These are phyloP conservation scores for Bremia lactucae DNA, from an alignment of 352 stramenopile genomes.

Conservation along the genomic window DNA sequence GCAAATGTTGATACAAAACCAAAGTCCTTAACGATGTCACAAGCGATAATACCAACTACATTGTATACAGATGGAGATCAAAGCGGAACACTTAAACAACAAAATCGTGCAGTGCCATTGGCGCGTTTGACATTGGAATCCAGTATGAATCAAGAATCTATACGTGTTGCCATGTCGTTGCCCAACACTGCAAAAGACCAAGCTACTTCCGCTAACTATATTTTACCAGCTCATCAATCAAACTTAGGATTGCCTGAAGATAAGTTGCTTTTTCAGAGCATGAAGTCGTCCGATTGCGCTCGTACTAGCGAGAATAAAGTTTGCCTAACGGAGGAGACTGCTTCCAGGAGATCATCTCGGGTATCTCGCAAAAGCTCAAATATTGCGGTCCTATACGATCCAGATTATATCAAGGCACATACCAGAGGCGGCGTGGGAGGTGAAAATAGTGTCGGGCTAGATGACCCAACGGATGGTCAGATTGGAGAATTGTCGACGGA, in stretches of 20 bases:
- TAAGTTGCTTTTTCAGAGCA: slow-evolving; percentile 15
- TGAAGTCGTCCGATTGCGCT: slow-evolving; percentile 7
- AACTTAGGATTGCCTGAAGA: slow-evolving; percentile 3
- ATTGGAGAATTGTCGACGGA: slow-evolving; percentile 63
- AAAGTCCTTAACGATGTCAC: slow-evolving; percentile 46
- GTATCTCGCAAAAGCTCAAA: slow-evolving; percentile 73
- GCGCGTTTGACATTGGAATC: slow-evolving; percentile 21
- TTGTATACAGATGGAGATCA: slow-evolving; percentile 54
- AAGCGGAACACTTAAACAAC: slow-evolving; percentile 10
- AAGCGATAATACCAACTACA: slow-evolving; percentile 53
- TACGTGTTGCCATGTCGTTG: no score
- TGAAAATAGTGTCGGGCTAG: slow-evolving; percentile 9
- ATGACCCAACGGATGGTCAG: slow-evolving; percentile 56
- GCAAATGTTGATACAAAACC: slow-evolving; percentile 53
- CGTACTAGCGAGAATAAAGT: slow-evolving; percentile 16
- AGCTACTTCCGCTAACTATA: not conserved
- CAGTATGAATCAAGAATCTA: slow-evolving; percentile 1
- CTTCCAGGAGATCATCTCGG: slow-evolving; percentile 41
- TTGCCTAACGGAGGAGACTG: slow-evolving; percentile 12
- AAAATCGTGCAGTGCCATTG: slow-evolving; percentile 23
- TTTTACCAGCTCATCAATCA: not conserved
- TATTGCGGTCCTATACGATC: slow-evolving; percentile 72
- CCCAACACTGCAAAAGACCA: slow-evolving; percentile 15
- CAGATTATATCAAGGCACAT: slow-evolving; percentile 34
- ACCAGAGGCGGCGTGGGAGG: slow-evolving; percentile 9